Evolutionary conservation across 176 grass and related monocot species (phyloP).

Genomic region (Avena sativa): DNA sequence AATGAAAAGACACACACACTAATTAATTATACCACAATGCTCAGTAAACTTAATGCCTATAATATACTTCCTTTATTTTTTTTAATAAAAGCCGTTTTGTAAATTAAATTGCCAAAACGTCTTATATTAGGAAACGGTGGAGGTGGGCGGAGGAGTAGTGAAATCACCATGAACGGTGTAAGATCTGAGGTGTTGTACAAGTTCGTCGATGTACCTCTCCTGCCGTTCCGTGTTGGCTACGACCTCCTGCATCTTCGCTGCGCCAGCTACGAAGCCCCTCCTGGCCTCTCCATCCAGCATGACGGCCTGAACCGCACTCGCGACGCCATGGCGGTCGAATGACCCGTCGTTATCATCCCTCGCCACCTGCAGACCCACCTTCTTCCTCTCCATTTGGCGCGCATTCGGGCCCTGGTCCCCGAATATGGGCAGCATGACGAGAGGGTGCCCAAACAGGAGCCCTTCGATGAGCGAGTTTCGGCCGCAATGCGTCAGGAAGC

Average conservation of each 20-base stretch:
- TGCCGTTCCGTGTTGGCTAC: background rate
- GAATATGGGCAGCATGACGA: conserved; percentile 5
- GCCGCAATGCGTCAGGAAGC: conserved; percentile 12
- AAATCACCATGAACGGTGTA: background rate
- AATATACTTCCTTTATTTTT: too few relatives aligned
- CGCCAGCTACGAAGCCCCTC: background rate
- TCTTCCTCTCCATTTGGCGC: conserved; percentile 10
- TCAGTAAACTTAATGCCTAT: too few relatives aligned
- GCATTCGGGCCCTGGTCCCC: background rate
- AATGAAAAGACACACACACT: too few relatives aligned
- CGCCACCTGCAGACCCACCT: background rate
- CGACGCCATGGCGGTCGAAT: conserved; percentile 1
- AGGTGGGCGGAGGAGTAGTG: background rate
- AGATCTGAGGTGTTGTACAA: background rate
- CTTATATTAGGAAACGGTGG: too few relatives aligned
- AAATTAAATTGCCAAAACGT: too few relatives aligned
- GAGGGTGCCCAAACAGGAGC: background rate
- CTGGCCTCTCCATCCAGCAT: background rate
- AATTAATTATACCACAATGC: too few relatives aligned
- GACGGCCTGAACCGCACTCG: background rate
- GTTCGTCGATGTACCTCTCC: conserved; percentile 11
- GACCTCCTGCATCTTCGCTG: conserved; percentile 13
- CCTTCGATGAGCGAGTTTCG: conserved; percentile 6
- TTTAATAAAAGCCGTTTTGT: too few relatives aligned
- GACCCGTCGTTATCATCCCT: background rate